Conservation (phyloP, 108 stramenopile species). For the Phaeodactylum tricornutum region DNA sequence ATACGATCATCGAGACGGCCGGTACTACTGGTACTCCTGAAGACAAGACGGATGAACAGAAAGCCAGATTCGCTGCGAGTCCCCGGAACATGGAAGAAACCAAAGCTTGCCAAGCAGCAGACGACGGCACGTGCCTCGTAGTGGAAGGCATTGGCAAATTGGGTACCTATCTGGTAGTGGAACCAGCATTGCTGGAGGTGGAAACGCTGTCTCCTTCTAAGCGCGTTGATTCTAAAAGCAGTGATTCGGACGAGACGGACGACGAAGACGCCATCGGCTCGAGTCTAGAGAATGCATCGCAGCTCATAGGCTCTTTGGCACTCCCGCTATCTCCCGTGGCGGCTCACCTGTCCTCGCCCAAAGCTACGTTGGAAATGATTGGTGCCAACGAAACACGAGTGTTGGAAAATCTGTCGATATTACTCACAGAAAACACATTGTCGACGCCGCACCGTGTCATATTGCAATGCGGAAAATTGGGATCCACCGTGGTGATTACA, state of each 20-base stretch:
- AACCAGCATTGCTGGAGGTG: not conserved
- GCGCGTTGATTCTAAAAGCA: not conserved
- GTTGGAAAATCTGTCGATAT: not conserved
- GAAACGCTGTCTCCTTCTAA: not conserved
- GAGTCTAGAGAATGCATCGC: no score
- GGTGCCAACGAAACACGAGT: not conserved
- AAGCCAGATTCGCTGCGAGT: not conserved
- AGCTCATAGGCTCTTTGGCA: not conserved
- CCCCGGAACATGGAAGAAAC: not conserved
- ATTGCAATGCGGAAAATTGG: conserved; percentile 14
- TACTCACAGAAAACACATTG: not conserved
- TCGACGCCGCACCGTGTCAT: not conserved
- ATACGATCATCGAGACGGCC: not conserved
- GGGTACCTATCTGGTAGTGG: conserved; percentile 8
- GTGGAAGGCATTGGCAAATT: conserved; percentile 4
- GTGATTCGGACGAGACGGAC: conserved; percentile 8
- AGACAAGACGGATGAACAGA: not conserved
- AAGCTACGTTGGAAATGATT: not conserved
- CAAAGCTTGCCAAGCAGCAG: not conserved
- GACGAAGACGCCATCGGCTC: conserved; percentile 8
- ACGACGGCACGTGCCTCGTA: not conserved
- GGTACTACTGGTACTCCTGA: not conserved
- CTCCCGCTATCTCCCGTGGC: not conserved
- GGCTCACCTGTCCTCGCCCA: not conserved
- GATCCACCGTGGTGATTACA: conserved; percentile 10